Percentiles rank a stretch among this genome's conserved stretches.
phyloP scores from a whole-genome alignment of 257 asterid species.

The Gentiana macrophylla region DNA sequence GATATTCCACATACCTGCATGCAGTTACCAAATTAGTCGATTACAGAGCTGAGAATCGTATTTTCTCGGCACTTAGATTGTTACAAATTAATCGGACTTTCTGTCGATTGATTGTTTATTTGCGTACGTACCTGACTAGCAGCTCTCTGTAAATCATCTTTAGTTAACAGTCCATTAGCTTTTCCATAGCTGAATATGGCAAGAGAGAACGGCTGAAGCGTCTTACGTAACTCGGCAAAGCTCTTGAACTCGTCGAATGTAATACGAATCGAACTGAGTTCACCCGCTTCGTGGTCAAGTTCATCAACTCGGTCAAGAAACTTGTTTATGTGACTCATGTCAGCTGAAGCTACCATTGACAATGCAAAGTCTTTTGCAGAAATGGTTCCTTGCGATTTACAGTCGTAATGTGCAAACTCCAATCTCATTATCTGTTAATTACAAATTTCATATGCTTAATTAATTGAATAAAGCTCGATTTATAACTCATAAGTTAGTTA shows the following conservation, averaged over 20 bases:
- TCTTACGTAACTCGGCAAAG: constrained; percentile 52
- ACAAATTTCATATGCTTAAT: too few species aligned
- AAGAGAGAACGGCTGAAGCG: constrained; percentile 50
- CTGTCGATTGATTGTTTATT: too few species aligned
- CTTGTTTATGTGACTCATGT: constrained; percentile 64
- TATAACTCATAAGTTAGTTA: too few species aligned
- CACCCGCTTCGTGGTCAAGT: constrained; percentile 31
- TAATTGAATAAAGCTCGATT: too few species aligned
- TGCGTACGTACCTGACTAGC: constrained; percentile 16
- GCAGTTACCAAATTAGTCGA: constrained; percentile 6
- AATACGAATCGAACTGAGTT: constrained; percentile 39
- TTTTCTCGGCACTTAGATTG: too few species aligned
- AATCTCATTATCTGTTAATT: constrained; percentile 51
- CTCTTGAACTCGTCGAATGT: constrained; percentile 65
- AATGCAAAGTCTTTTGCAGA: constrained; percentile 69
- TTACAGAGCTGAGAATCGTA: background rate
- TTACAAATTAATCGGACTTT: too few species aligned
- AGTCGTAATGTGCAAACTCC: constrained; percentile 78
- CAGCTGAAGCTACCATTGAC: constrained; percentile 87
- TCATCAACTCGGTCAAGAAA: constrained; percentile 73
- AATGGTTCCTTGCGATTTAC: constrained; percentile 63
- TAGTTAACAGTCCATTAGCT: constrained; percentile 60
- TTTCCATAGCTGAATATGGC: constrained; percentile 79
- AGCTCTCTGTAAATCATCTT: constrained; percentile 70
- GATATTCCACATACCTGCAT: constrained; percentile 68